Evolutionary conservation across 164 flowering plant species (phyloP).

Genomic region (Tinospora cordifolia): DNA sequence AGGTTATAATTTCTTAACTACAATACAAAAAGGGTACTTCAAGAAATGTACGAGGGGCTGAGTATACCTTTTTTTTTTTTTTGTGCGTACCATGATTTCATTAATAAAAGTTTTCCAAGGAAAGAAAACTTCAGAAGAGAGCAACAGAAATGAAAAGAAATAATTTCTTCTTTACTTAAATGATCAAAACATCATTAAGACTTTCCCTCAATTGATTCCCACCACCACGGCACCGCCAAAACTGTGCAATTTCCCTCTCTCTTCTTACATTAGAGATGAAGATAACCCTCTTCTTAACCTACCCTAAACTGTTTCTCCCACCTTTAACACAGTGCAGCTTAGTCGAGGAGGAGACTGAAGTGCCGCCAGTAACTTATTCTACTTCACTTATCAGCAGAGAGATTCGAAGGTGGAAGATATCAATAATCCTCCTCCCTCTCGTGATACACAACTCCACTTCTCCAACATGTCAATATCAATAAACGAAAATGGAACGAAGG

Average conservation of each 20-base stretch:
- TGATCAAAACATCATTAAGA: neutral
- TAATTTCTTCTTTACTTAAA: neutral
- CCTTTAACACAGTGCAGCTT: neutral
- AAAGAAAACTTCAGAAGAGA: neutral
- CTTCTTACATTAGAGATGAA: constrained; percentile 24
- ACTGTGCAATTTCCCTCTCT: constrained; percentile 19
- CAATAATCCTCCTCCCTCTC: constrained; percentile 19
- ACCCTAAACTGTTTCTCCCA: constrained; percentile 16
- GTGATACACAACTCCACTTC: constrained; percentile 2
- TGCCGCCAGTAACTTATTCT: constrained; percentile 35
- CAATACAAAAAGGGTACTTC: no score
- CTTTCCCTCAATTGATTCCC: neutral
- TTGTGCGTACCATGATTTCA: neutral
- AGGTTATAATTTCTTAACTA: neutral
- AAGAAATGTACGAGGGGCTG: no score
- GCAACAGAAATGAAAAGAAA: no score
- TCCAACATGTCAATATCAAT: constrained; percentile 17
- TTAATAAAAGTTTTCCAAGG: neutral
- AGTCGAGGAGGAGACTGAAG: constrained; percentile 11
- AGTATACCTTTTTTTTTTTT: no score
- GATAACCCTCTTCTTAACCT: constrained; percentile 15
- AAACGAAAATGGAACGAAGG: constrained; percentile 2
- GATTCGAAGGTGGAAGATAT: constrained; percentile 13
- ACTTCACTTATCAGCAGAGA: constrained; percentile 30
- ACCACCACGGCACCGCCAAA: constrained; percentile 15